A percentile compares a stretch with the other conserved stretches of the same genome.
phyloP scores from a whole-genome alignment of 2,329 filamentous ascomycete species.

The Epichloe bromicola region DNA sequence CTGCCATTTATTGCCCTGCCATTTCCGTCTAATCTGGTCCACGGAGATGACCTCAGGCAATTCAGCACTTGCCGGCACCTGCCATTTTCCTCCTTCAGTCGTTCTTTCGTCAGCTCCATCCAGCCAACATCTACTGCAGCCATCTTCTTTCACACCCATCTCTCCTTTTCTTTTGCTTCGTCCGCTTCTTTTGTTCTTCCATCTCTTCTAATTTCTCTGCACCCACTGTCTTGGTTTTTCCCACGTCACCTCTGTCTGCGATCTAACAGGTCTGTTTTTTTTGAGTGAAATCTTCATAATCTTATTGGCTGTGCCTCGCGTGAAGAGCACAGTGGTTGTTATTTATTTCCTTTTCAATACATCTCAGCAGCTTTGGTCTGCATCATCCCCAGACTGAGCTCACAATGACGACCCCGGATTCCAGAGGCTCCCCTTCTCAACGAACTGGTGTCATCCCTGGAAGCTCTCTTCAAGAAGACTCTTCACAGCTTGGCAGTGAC shows the following conservation, averaged over 20 bases:
- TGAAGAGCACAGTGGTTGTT: slow-evolving; percentile 6
- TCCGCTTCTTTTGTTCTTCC: slow-evolving; percentile 6
- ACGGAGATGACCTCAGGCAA: slow-evolving; percentile 4
- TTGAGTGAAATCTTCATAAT: slow-evolving; percentile 16
- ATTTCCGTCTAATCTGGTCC: slow-evolving; percentile 11
- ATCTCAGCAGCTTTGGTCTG: slow-evolving; percentile 4
- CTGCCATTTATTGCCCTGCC: slow-evolving; percentile 12
- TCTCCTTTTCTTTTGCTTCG: slow-evolving; percentile 6
- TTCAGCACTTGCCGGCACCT: slow-evolving; percentile 16
- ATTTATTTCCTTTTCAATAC: slow-evolving; percentile 9
- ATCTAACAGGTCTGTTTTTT: slow-evolving; percentile 17
- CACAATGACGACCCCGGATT: slow-evolving; percentile 19
- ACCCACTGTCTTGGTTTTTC: slow-evolving; percentile 10
- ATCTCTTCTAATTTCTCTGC: slow-evolving; percentile 9
- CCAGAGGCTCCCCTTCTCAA: slow-evolving; percentile 16
- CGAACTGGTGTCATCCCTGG: slow-evolving; percentile 9
- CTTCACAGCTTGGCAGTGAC: slow-evolving; percentile 7
- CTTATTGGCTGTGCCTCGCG: slow-evolving; percentile 9
- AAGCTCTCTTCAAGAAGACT: slow-evolving; percentile 12
- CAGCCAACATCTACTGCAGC: slow-evolving; percentile 5
- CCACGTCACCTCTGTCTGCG: slow-evolving; percentile 15
- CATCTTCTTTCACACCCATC: slow-evolving; percentile 2
- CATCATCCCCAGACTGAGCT: neutral
- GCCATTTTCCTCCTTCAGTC: slow-evolving; percentile 7
- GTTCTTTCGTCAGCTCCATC: slow-evolving; percentile 1